Percentiles rank a stretch among this genome's conserved stretches.
Evolutionary conservation across 2,329 filamentous ascomycete species (phyloP).

Genomic region (Hypoxylon sp.): DNA sequence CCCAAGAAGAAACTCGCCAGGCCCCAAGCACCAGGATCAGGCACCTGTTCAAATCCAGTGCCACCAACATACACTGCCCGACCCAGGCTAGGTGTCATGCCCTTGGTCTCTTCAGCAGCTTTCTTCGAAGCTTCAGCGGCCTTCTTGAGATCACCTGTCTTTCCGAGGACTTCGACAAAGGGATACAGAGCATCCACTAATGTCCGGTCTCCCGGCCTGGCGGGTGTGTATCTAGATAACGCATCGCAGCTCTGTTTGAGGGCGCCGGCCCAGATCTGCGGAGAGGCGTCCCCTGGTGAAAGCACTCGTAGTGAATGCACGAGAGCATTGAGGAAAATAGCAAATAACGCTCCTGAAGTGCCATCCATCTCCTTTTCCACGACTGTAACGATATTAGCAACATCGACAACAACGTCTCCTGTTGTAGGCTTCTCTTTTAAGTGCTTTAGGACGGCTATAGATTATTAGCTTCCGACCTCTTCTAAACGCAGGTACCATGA

Average conservation of each 20-base stretch:
- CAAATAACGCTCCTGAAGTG: constrained; percentile 73
- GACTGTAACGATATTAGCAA: constrained; percentile 67
- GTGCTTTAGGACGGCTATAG: constrained; percentile 66
- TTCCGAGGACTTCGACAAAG: constrained; percentile 80
- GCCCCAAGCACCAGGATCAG: constrained; percentile 78
- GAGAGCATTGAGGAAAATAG: constrained; percentile 92
- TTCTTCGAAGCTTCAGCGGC: constrained; percentile 82
- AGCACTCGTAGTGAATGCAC: constrained; percentile 71
- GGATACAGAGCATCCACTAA: constrained; percentile 91
- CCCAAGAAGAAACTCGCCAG: constrained; percentile 86
- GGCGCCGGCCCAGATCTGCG: constrained; percentile 71
- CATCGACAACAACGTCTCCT: constrained; percentile 68
- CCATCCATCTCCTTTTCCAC: constrained; percentile 73
- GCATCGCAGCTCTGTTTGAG: constrained; percentile 79
- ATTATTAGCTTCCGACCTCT: constrained; percentile 16
- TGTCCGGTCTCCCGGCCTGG: constrained; percentile 89
- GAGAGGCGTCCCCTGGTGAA: constrained; percentile 58
- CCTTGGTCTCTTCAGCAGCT: constrained; percentile 87
- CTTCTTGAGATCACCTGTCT: constrained; percentile 75
- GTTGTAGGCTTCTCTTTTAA: constrained; percentile 61
- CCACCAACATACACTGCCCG: constrained; percentile 86
- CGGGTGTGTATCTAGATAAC: constrained; percentile 88
- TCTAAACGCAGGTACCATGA: background rate
- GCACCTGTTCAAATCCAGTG: constrained; percentile 76
- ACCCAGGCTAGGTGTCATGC: constrained; percentile 91